Conservation (phyloP, 805 yeast species). For the Starmera quercuum region DNA sequence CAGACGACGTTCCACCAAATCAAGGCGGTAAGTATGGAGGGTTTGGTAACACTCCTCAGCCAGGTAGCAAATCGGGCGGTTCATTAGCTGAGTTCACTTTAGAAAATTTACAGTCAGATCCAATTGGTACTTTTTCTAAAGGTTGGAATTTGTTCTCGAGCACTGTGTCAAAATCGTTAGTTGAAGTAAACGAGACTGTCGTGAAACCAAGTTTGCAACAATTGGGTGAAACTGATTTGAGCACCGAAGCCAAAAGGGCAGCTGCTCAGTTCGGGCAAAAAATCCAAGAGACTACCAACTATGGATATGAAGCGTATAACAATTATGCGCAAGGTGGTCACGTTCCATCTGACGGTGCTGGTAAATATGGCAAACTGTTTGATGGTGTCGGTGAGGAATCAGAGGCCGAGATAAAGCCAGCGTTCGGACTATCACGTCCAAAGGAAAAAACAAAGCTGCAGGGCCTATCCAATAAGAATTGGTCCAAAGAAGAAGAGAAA, state of each 20-base stretch:
- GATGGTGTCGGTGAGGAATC: slow-evolving; percentile 41
- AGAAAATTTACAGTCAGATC: slow-evolving; percentile 72
- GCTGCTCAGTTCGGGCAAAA: slow-evolving; percentile 94
- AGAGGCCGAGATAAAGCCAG: slow-evolving; percentile 40
- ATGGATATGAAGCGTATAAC: slow-evolving; percentile 62
- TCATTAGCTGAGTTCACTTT: slow-evolving; percentile 51
- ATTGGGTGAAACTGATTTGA: slow-evolving; percentile 70
- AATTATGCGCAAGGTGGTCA: slow-evolving; percentile 37
- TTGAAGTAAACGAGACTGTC: slow-evolving; percentile 79
- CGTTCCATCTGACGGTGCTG: slow-evolving; percentile 14
- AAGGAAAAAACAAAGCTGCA: slow-evolving; percentile 48
- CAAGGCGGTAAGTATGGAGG: slow-evolving; percentile 93
- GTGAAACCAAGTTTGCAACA: slow-evolving; percentile 88
- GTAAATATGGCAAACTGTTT: slow-evolving; percentile 45
- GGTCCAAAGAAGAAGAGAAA: slow-evolving; percentile 45
- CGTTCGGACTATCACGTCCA: slow-evolving; percentile 61
- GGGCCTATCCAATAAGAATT: slow-evolving; percentile 36
- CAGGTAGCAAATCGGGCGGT: slow-evolving; percentile 27
- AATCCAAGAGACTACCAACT: slow-evolving; percentile 80
- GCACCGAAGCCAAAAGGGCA: slow-evolving; percentile 82
- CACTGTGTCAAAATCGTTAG: slow-evolving; percentile 77
- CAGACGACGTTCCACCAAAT: slow-evolving; percentile 79
- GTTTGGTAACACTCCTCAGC: slow-evolving; percentile 75
- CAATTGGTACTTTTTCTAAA: slow-evolving; percentile 80
- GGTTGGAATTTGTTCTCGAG: slow-evolving; percentile 93